phyloP scores from a whole-genome alignment of 495 filamentous ascomycete species.

The Bathelium albidoporum region DNA sequence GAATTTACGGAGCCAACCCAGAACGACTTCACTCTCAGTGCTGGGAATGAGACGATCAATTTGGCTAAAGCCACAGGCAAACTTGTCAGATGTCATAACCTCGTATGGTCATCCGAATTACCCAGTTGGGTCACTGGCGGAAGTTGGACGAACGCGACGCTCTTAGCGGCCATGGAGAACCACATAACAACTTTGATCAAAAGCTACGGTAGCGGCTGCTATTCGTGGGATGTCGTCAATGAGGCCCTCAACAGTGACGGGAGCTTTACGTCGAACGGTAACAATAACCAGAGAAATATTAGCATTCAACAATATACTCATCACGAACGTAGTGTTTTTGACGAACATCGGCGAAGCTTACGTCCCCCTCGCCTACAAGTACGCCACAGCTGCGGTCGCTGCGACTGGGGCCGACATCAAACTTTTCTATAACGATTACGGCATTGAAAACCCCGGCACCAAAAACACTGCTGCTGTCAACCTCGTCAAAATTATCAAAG shows the following conservation, averaged over 20 bases:
- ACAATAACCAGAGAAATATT: slow-evolving; percentile 18
- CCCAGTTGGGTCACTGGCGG: slow-evolving; percentile 22
- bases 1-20: slow-evolving; percentile 34
- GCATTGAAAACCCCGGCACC: slow-evolving; percentile 44
- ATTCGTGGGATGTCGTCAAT: slow-evolving; percentile 29
- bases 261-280: slow-evolving; percentile 19
- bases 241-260: slow-evolving; percentile 25
- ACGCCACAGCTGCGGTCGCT: slow-evolving; percentile 43
- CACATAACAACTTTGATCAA: slow-evolving; percentile 23
- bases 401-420: slow-evolving; percentile 33
- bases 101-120: slow-evolving; percentile 26
- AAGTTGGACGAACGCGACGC: slow-evolving; percentile 18
- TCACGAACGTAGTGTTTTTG: slow-evolving; percentile 16
- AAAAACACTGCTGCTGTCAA: slow-evolving; percentile 38
- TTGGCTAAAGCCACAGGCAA: slow-evolving; percentile 14
- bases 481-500: slow-evolving; percentile 44
- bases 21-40: slow-evolving; percentile 22
- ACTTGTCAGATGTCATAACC: slow-evolving; percentile 25
- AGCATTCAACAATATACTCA: slow-evolving; percentile 20
- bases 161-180: slow-evolving; percentile 21
- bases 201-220: slow-evolving; percentile 18
- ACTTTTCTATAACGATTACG: slow-evolving; percentile 60
- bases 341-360: slow-evolving; percentile 20
- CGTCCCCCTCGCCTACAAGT: slow-evolving; percentile 28
- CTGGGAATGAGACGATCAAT: slow-evolving; percentile 17